Conservation (phyloP, 129 eudicot genomes). For the Deinandra increscens region DNA sequence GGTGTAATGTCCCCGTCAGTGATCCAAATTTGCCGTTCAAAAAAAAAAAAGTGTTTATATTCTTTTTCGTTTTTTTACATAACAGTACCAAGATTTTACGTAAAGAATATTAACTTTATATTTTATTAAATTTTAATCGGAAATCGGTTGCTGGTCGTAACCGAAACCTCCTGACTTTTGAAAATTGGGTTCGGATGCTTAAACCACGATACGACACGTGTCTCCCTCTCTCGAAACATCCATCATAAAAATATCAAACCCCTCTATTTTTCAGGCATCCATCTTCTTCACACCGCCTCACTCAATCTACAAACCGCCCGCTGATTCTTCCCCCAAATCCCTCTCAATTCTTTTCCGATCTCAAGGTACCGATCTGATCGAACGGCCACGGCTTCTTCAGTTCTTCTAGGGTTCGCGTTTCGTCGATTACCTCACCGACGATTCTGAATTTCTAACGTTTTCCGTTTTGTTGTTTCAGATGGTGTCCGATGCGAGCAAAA, state of each 20-base stretch:
- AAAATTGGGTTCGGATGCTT: background rate
- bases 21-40: too few species aligned
- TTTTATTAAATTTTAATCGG: too few species aligned
- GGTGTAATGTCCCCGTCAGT: too few species aligned
- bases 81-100: too few species aligned
- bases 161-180: too few species aligned
- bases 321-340: background rate
- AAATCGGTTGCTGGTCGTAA: too few species aligned
- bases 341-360: conserved; percentile 29
- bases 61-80: too few species aligned
- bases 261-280: background rate
- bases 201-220: conserved; percentile 9
- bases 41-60: too few species aligned
- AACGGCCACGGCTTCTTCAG: too few species aligned
- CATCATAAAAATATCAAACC: conserved; percentile 6
- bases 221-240: background rate
- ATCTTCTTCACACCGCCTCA: too few species aligned
- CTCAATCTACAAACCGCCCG: background rate
- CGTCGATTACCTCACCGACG: background rate
- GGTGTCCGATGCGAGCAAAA: conserved; percentile 97
- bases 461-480: conserved; percentile 32
- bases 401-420: background rate
- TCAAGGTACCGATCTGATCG: conserved; percentile 35
- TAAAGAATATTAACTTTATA: too few species aligned
- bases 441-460: background rate